Evolutionary conservation across 1,284 basidiomycete genomes (phyloP), one percentile per base, ranked within the genome.

Genomic region (Rhodotorula sp.): DNA sequence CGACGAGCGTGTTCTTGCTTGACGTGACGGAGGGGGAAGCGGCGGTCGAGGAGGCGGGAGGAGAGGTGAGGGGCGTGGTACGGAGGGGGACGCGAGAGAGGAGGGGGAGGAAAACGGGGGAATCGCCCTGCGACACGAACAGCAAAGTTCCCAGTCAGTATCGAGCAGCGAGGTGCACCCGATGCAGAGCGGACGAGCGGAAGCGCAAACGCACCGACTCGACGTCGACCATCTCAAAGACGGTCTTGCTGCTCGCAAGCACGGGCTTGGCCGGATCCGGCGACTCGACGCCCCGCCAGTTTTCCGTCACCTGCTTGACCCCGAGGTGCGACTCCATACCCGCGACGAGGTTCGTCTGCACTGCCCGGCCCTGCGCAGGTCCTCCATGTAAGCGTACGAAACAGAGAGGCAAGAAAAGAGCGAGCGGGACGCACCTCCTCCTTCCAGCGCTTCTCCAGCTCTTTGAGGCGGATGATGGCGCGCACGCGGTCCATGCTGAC

Each of bases 391-490:
- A 15, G 29, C 3, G n/a, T 3, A 21, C 4, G n/a, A 32, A 10
- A 44, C 41, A n/a, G 8, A 4, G 37, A 22, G 29, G 29, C 48
- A 27, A 29, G 29, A 34, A 55, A 1, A 6, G 10, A 60, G 22
- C 37, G 48, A 37, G 27, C 6, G 34, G 5, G n/a, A 37, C 74
- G 36, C 50, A 71, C 76, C 61, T 76, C 90, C 87, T 90, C 86
- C 78, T 83, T 81, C 88, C 87, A 91, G 61, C 85, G 83, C 56
- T 83, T 80, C 80, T 93, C 91, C 73, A 91, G 83, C 46, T 89
- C 88, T 80, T 93, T 92, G 77, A 94, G 81, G 55, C 90, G 85
- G 58, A 94, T 82, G 67, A 92, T 89, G 0, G 91, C 91, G 64
- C 91, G 87, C 29, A 93, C 84, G 39, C 91, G 89, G 79, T 89